Evolutionary conservation across 208 protist genomes (phyloP).

Genomic region (Phytomonas serpens): DNA sequence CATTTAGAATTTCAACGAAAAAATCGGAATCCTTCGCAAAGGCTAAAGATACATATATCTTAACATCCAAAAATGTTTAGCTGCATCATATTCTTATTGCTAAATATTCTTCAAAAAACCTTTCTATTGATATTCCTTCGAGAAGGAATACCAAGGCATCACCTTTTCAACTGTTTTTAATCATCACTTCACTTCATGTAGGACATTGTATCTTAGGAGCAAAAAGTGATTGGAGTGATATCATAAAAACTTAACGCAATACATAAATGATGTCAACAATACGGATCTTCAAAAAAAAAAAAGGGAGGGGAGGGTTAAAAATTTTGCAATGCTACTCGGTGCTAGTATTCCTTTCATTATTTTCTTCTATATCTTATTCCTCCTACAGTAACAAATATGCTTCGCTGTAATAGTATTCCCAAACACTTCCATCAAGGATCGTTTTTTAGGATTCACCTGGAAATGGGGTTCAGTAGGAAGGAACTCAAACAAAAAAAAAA

Average conservation of each 20-base stretch:
- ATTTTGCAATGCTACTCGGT: constrained; percentile 9
- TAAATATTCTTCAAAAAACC: not conserved
- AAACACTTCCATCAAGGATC: not conserved
- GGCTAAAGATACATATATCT: not conserved
- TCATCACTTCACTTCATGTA: not conserved
- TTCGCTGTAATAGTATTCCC: not conserved
- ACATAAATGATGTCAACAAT: not conserved
- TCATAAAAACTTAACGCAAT: not conserved
- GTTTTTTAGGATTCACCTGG: not conserved
- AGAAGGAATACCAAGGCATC: not conserved
- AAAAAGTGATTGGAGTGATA: not conserved
- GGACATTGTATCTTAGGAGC: not conserved
- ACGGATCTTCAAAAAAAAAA: not conserved
- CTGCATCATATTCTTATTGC: not conserved
- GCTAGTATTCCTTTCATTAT: constrained; percentile 6
- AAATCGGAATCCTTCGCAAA: constrained; percentile 2
- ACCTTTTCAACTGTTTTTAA: not conserved
- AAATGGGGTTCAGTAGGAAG: constrained; percentile 10
- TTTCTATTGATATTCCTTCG: not conserved
- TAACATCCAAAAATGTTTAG: constrained; percentile 1
- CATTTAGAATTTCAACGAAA: not conserved
- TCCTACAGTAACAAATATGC: not conserved
- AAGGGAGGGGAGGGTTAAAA: not conserved
- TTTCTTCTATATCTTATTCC: not conserved
- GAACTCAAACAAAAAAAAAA: constrained; percentile 12